Evolutionary conservation across 2,329 filamentous ascomycete species (phyloP).

Genomic region (Fusarium mundagurra): DNA sequence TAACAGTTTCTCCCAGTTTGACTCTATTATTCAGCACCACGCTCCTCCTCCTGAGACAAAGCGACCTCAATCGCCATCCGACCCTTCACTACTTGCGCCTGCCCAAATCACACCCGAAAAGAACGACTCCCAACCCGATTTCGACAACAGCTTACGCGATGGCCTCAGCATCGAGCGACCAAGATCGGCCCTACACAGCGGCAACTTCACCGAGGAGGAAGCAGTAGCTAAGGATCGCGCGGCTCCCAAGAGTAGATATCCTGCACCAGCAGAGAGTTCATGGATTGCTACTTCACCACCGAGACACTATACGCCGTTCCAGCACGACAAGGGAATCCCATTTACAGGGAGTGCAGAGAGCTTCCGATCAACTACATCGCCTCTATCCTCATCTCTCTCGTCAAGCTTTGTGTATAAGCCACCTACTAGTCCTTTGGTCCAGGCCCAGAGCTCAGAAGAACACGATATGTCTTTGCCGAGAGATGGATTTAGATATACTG

Average conservation of each 20-base stretch:
- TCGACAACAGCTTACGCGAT: conserved; percentile 58
- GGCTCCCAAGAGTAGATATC: conserved; percentile 15
- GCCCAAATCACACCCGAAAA: conserved; percentile 57
- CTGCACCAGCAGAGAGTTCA: conserved; percentile 40
- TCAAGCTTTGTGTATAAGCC: conserved; percentile 86
- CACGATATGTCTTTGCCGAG: conserved; percentile 64
- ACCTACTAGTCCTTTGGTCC: conserved; percentile 90
- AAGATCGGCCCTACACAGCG: conserved; percentile 77
- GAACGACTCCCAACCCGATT: conserved; percentile 19
- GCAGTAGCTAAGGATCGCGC: conserved; percentile 22
- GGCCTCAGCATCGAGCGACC: conserved; percentile 80
- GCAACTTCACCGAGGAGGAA: conserved; percentile 67
- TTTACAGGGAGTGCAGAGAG: conserved; percentile 48
- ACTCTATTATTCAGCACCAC: conserved; percentile 48
- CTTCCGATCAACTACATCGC: conserved; percentile 63
- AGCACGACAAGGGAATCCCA: conserved; percentile 50
- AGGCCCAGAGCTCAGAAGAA: conserved; percentile 87
- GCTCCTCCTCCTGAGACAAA: conserved; percentile 23
- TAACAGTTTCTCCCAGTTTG: conserved; percentile 47
- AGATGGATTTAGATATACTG: conserved; percentile 61
- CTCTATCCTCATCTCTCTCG: conserved; percentile 76
- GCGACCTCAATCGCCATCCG: conserved; percentile 47
- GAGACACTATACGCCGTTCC: conserved; percentile 59
- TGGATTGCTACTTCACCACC: conserved; percentile 69
- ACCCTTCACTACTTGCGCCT: conserved; percentile 57